A percentile compares a stretch with the other conserved stretches of the same genome.
Evolutionary conservation across 2,329 filamentous ascomycete genomes (phyloP).

Genomic region (Podosphaera leucotricha): DNA sequence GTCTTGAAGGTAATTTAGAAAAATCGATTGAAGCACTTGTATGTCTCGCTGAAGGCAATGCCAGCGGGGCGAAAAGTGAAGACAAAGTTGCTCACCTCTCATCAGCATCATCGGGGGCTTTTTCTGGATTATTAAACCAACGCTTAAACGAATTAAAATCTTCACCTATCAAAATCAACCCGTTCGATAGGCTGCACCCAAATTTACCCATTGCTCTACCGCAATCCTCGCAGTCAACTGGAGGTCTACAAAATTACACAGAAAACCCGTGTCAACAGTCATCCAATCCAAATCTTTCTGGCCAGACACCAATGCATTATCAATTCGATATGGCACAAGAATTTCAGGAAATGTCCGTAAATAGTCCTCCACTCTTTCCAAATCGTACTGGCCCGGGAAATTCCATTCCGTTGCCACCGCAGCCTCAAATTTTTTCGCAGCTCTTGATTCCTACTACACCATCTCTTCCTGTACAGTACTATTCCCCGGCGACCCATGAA

Average conservation of each 20-base stretch:
- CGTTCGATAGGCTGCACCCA: slow-evolving; percentile 33
- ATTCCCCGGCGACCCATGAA: slow-evolving; percentile 12
- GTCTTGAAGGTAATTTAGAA: slow-evolving; percentile 65
- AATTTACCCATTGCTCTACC: slow-evolving; percentile 25
- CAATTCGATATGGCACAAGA: slow-evolving; percentile 28
- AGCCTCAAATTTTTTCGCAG: slow-evolving; percentile 16
- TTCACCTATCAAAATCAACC: slow-evolving; percentile 31
- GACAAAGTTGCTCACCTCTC: slow-evolving; percentile 19
- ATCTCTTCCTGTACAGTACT: slow-evolving; percentile 14
- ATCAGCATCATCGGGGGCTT: slow-evolving; percentile 22
- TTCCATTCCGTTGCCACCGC: slow-evolving; percentile 19
- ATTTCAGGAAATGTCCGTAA: slow-evolving; percentile 54
- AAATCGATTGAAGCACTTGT: slow-evolving; percentile 67
- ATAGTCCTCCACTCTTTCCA: slow-evolving; percentile 37
- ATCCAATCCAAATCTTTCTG: slow-evolving; percentile 42
- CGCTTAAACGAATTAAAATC: background rate
- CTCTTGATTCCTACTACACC: slow-evolving; percentile 15
- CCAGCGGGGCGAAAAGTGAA: slow-evolving; percentile 12
- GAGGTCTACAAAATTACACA: slow-evolving; percentile 32
- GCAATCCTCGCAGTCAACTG: slow-evolving; percentile 41
- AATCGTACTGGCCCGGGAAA: slow-evolving; percentile 44
- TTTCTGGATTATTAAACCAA: slow-evolving; percentile 4
- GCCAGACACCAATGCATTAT: slow-evolving; percentile 21
- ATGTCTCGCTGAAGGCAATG: slow-evolving; percentile 49
- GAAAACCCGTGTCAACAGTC: slow-evolving; percentile 12